Evolutionary conservation across 2,329 filamentous ascomycete genomes (phyloP).

Genomic region (Aspergillus texensis): DNA sequence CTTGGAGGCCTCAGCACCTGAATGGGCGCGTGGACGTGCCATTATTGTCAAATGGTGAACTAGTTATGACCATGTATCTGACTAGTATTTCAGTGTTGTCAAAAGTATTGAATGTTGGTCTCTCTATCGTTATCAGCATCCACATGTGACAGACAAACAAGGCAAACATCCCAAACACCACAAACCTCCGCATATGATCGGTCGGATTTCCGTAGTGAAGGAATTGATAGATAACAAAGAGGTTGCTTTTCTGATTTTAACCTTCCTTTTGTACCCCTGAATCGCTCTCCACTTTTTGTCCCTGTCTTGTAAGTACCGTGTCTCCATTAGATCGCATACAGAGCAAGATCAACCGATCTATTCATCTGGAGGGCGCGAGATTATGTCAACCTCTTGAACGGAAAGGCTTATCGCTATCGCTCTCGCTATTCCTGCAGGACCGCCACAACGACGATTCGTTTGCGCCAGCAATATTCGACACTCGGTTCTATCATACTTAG

Average conservation of each 20-base stretch:
- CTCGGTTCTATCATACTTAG: neutral
- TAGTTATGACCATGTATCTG: neutral
- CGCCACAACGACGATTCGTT: neutral
- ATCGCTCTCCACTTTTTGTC: neutral
- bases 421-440: neutral
- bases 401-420: neutral
- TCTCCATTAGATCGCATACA: too few relatives aligned
- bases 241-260: neutral
- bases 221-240: neutral
- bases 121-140: constrained; percentile 15
- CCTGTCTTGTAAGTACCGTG: neutral
- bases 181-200: constrained; percentile 28
- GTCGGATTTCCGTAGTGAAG: neutral
- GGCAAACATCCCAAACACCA: constrained; percentile 29
- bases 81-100: neutral
- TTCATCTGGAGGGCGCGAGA: neutral
- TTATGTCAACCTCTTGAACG: neutral
- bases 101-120: neutral
- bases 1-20: constrained; percentile 55
- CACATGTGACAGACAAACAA: constrained; percentile 19
- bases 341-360: neutral
- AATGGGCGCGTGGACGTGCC: constrained; percentile 47
- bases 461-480: neutral
- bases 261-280: neutral
- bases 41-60: constrained; percentile 26